Base-by-base conservation (phyloP, 495 filamentous ascomycete species). In the Aspergillus funiculosus region DNA sequence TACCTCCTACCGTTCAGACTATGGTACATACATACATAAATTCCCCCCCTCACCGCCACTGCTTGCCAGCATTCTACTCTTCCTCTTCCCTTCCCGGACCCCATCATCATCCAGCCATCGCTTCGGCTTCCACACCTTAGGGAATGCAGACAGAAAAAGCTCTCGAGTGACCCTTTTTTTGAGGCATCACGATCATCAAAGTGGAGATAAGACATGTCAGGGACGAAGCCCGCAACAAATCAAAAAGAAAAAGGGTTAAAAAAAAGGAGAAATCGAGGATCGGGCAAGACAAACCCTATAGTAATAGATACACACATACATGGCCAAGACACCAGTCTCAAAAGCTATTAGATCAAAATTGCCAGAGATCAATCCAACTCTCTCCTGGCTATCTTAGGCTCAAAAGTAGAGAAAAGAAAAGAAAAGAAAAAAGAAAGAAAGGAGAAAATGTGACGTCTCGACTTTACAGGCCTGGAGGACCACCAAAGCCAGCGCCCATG, bases 401-500 rank as follows among this genome's bases (percentile, higher is more conserved):
- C 32, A 30, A 39, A 37, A 46, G 18, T n/a, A 24, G 13, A 46
- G 37, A 52, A 47, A 28, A 43, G 39, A 48, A 56, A 19, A 48
- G 47, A 50, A 52, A 21, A 24, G 13, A 46, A 36, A 52, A 47
- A 28, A 43, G 39, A 48, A 56, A 19, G 49, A 49, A 50, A 52
- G 46, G 53, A 53, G 19, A 39, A 39, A 9, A 40, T 21, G 38
- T n/a, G 26, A 36, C 11, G 32, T n/a, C 21, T 45, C 35, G 19
- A 52, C 13, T 64, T 67, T 66, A 72, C 62, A 72, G 21, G 20
- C 50, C 61, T 46, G 47, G 53, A 44, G 61, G 59, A 6, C 53
- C 67, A 39, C 64, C 65, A 18, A 71, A 51, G 36, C 61, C 64
- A 39, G 69, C 71, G 20, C 80, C 80, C 81, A 94, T 88, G 32